Conservation (phyloP, 768 basidiomycete species). For the Boletellus sp. region DNA sequence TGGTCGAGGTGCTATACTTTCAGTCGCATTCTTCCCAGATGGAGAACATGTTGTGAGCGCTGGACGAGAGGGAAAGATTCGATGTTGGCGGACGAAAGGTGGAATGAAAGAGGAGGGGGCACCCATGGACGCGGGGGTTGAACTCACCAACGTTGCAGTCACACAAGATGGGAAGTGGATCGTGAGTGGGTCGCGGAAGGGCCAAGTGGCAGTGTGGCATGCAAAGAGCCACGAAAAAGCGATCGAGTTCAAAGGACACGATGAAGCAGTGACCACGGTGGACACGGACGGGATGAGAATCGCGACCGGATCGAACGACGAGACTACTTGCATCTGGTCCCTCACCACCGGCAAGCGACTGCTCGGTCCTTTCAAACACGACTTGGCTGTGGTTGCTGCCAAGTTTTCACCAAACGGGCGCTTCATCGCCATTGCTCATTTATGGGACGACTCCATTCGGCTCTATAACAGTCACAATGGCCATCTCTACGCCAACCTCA, state of each 20-base stretch:
- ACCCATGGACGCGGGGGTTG: background rate
- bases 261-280: background rate
- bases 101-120: background rate
- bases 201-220: no score
- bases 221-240: no score
- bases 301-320: background rate
- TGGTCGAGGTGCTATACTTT: no score
- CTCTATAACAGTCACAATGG: background rate
- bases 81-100: background rate
- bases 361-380: background rate
- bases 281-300: slow-evolving; percentile 2
- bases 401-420: slow-evolving; percentile 11
- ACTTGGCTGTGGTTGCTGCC: background rate
- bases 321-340: slow-evolving; percentile 6
- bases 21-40: no score
- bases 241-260: no score
- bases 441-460: no score
- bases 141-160: no score
- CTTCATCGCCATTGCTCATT: background rate
- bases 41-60: no score
- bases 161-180: no score
- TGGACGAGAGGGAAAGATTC: background rate
- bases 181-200: no score
- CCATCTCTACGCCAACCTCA: background rate
- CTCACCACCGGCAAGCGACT: background rate